Evolutionary conservation across 1,284 basidiomycete genomes (phyloP).

Genomic region (Earliella scabrosa): DNA sequence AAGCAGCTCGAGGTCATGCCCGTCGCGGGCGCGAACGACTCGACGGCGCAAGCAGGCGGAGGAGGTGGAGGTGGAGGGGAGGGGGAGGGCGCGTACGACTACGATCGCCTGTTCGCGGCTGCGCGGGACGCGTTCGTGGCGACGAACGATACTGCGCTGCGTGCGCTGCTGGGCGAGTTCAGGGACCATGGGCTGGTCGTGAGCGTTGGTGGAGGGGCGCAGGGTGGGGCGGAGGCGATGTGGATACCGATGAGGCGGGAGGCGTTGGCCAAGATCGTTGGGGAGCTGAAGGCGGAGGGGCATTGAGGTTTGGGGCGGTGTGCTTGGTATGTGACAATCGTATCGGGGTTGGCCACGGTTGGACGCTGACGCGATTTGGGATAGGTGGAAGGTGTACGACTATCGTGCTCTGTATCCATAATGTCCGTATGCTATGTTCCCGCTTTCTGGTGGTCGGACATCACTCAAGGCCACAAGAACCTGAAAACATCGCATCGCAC

Average conservation of each 20-base stretch:
- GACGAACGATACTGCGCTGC: slow-evolving; percentile 82
- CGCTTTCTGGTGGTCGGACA: no score
- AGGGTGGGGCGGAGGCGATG: slow-evolving; percentile 55
- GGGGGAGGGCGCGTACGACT: slow-evolving; percentile 59
- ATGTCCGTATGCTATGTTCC: no score
- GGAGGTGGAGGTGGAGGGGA: slow-evolving; percentile 26
- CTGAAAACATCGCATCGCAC: no score
- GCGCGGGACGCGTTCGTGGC: slow-evolving; percentile 86
- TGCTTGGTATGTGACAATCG: no score
- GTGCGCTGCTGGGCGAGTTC: slow-evolving; percentile 86
- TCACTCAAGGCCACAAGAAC: no score
- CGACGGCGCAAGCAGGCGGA: background rate
- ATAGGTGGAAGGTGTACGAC: no score
- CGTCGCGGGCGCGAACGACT: slow-evolving; percentile 23
- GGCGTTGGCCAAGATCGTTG: slow-evolving; percentile 45
- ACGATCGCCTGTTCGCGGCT: slow-evolving; percentile 65
- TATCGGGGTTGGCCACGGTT: no score
- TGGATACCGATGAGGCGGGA: slow-evolving; percentile 88
- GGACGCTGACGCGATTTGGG: no score
- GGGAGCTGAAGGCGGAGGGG: slow-evolving; percentile 31
- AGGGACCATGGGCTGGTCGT: slow-evolving; percentile 86
- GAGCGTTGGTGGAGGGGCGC: slow-evolving; percentile 44
- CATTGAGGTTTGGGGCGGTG: slow-evolving; percentile 2
- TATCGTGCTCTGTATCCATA: no score
- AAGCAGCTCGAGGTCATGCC: slow-evolving; percentile 67